These are phyloP conservation scores for Colletotrichum caudatum DNA, from an alignment of 2,329 filamentous ascomycete species.

Conservation along the genomic window DNA sequence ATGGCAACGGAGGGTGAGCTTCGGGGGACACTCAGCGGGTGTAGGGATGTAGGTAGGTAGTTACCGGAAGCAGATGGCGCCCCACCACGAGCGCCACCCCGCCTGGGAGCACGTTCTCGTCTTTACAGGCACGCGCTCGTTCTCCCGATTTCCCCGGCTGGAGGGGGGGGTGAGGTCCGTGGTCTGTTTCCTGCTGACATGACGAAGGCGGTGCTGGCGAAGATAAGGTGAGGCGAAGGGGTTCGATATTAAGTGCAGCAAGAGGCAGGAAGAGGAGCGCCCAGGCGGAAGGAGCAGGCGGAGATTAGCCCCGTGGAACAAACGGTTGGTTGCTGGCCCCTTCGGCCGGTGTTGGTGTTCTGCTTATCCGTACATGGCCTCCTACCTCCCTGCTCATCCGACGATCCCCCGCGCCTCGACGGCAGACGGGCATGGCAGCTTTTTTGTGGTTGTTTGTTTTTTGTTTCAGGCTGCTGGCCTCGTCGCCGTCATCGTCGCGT, in stretches of 20 bases:
- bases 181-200: background rate
- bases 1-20: background rate
- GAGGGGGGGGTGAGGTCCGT: background rate
- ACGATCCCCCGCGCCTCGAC: background rate
- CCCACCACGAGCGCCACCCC: background rate
- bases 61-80: no score
- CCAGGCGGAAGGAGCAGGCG: background rate
- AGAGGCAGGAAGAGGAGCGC: background rate
- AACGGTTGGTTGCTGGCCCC: background rate
- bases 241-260: background rate
- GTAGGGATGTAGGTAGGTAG: no score
- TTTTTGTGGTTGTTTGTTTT: background rate
- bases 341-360: background rate
- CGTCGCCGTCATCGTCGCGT: background rate
- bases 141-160: background rate
- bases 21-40: background rate
- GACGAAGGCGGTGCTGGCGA: background rate
- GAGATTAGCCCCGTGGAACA: background rate
- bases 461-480: background rate
- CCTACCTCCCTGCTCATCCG: background rate
- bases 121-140: background rate
- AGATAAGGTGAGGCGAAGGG: no score
- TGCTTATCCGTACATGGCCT: background rate
- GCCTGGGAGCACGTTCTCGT: slow-evolving; percentile 2
- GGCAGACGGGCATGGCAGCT: background rate